Evolutionary conservation across 306 rosid species (phyloP).

Genomic region (Fragaria iinumae): DNA sequence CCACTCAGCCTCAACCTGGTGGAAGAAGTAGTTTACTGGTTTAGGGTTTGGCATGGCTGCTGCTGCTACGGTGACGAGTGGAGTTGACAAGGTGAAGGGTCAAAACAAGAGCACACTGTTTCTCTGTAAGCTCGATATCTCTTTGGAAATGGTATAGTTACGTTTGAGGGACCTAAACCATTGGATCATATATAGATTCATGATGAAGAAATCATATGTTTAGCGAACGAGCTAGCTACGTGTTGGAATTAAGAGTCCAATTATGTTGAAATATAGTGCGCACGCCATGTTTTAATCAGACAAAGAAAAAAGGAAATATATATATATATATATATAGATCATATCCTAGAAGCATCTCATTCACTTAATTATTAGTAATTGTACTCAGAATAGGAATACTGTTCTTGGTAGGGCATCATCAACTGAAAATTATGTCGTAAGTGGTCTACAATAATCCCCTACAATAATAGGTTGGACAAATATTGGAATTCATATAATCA

Average conservation of each 20-base stretch:
- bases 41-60: too few relatives aligned
- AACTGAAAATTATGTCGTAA: neutral
- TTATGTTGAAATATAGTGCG: neutral
- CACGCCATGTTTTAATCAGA: neutral
- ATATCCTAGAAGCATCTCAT: neutral
- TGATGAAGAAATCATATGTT: slow-evolving; percentile 19
- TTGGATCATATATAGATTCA: slow-evolving; percentile 9
- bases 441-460: too few relatives aligned
- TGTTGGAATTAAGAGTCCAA: neutral
- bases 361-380: neutral
- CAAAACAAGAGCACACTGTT: slow-evolving; percentile 1
- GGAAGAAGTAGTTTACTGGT: too few relatives aligned
- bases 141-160: neutral
- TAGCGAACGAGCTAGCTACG: slow-evolving; percentile 14
- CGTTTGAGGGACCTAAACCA: neutral
- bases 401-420: neutral
- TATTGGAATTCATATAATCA: neutral
- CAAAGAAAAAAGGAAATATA: neutral
- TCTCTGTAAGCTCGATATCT: neutral
- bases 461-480: neutral
- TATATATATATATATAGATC: neutral
- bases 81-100: neutral
- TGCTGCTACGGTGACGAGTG: neutral
- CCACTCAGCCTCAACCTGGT: too few relatives aligned
- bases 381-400: neutral